These are phyloP conservation scores for Tardiomyces blankii DNA, from an alignment of 1,139 yeast species.

Conservation along the genomic window DNA sequence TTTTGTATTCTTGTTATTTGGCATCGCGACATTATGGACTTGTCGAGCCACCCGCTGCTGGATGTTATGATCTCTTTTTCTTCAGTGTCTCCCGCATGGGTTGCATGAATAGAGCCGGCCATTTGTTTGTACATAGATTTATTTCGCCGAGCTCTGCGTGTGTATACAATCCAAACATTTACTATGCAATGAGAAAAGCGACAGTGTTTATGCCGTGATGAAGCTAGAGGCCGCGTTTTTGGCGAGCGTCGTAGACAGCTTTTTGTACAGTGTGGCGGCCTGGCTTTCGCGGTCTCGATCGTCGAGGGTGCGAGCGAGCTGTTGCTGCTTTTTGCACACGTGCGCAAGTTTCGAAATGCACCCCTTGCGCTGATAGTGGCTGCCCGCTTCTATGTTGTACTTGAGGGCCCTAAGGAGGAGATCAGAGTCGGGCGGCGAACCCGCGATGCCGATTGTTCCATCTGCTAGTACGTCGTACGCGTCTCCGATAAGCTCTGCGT, in stretches of 20 bases:
- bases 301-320: not conserved
- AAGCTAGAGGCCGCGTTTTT: not conserved
- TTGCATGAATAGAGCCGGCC: no score
- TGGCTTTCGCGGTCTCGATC: not conserved
- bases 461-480: slow-evolving; percentile 14
- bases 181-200: no score
- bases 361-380: not conserved
- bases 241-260: not conserved
- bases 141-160: no score
- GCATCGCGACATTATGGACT: not conserved
- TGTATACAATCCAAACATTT: no score
- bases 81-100: no score
- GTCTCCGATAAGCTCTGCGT: slow-evolving; percentile 12
- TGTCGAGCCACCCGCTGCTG: no score
- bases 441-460: slow-evolving; percentile 9
- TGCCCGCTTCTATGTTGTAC: slow-evolving; percentile 1
- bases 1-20: not conserved
- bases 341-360: not conserved
- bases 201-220: not conserved
- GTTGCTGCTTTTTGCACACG: not conserved
- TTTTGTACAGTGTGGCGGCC: not conserved
- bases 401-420: slow-evolving; percentile 1
- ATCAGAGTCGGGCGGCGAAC: not conserved
- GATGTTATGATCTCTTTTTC: no score
- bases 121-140: no score